Evolutionary conservation across 441 rosid genomes (phyloP), one percentile per base, ranked within the genome.

Genomic region (Capsella rubella): DNA sequence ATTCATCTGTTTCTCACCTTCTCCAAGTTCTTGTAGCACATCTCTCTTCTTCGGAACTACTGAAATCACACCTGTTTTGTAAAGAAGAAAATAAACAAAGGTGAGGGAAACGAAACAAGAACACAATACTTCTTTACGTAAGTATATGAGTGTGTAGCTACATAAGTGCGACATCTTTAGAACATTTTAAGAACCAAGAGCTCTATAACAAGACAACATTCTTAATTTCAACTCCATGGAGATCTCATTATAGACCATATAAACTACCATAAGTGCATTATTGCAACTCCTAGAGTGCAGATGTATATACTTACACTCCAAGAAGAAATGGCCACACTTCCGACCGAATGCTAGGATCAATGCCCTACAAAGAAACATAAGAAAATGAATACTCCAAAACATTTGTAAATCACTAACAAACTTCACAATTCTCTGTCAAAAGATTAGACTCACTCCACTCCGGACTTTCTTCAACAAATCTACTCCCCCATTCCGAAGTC

Each of bases 291-390:
- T 46, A 66, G 61, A 50, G 53, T 56, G 43, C 46, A 27, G 61
- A 14, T 25, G 53, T 66, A 57, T 66, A 57, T 28, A 73, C 99
- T 90, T 86, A 94, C 99, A 95, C 93, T 77, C 97, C 91, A 50
- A 95, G 99, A 53, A 95, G 97, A 73, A 90, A 92, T 1, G 94
- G 96, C 99, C 99, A 95, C 32, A 90, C 98, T 76, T 95, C 98
- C 1, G 84, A 72, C 58, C 98, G 86, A 71, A 95, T 89, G 77
- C 87, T 85, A 27, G 96, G 96, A 82, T 92, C 90, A 62, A 95
- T 82, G 63, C 99, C 99, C 99, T 95, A 59, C 76, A 82, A 37
- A 14, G 62, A 43, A 71, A 60, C 32, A 14, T 65, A 27, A 39
- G 34, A 50, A 63, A 68, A 16, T 60, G 18, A 21, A 67, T 53